phyloP scores from a whole-genome alignment of 2,329 filamentous ascomycete species.

The Diaporthe citrichinensis region DNA sequence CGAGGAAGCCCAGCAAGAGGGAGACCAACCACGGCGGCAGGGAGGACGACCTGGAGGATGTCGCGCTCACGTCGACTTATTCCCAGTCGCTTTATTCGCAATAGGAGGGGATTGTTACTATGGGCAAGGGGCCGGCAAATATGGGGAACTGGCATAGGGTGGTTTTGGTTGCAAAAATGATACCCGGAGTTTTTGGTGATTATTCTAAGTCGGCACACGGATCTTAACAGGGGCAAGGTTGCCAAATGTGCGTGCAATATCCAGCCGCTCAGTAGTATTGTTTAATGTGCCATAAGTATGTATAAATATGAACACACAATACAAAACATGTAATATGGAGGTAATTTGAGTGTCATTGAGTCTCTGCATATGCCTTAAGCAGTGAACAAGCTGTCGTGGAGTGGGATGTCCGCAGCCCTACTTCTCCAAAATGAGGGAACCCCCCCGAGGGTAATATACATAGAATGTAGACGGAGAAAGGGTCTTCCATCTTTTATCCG shows the following conservation, averaged over 20 bases:
- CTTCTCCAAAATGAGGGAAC: conserved; percentile 27
- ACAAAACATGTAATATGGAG: not conserved
- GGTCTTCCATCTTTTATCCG: not conserved
- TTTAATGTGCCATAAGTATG: conserved; percentile 2
- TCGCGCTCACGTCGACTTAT: conserved; percentile 36
- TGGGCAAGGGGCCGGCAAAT: too few species aligned
- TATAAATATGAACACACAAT: conserved; percentile 1
- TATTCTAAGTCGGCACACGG: not conserved
- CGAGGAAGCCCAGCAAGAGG: conserved; percentile 40
- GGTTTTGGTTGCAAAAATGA: conserved; percentile 21
- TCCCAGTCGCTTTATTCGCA: conserved; percentile 41
- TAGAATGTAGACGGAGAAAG: not conserved
- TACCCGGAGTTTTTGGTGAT: conserved; percentile 36
- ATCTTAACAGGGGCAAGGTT: not conserved
- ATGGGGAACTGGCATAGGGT: not conserved
- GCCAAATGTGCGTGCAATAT: not conserved
- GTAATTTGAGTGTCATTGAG: conserved; percentile 1
- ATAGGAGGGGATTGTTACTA: not conserved
- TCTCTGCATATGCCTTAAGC: not conserved
- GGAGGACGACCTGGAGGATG: conserved; percentile 35
- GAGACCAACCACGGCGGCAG: not conserved
- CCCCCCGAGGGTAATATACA: conserved; percentile 24
- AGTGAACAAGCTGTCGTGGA: conserved; percentile 4
- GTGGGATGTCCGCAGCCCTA: conserved; percentile 21
- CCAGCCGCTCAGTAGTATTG: not conserved